Evolutionary conservation across 2,329 filamentous ascomycete species (phyloP), one percentile per base, ranked within the genome.

Genomic region (Ceratocystiopsis brevicomis): DNA sequence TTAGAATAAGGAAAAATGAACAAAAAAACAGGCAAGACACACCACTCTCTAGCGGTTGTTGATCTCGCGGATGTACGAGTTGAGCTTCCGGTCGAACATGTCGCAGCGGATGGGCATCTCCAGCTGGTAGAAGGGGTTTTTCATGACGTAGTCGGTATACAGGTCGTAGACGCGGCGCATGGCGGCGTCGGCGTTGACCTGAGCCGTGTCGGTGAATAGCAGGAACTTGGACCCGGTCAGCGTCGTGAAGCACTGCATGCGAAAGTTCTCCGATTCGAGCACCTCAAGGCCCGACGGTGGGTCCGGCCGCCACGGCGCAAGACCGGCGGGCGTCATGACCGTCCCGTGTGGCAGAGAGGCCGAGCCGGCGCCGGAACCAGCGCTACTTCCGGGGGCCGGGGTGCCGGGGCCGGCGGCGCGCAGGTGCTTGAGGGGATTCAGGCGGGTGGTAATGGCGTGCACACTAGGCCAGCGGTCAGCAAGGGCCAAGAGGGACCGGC

Each of bases 41-140:
- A 11, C 25, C 25, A 9, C 25, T 30, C 25, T 30, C 25, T 59
- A 65, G 57, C 68, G 71, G 54, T 67, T 76, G 55, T 79, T 80
- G 52, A 78, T 69, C 56, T 76, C 73, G 56, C 84, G 76, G 54
- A 94, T 75, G 61, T 87, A 93, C 35, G 78, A 82, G 51, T 73
- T 71, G 50, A 95, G 60, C 60, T 84, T 84, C 53, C 87, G 71
- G 59, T 98, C 90, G 64, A 95, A 98, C 53, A 85, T 81, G 57
- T 96, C 90, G 62, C 90, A 94, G 48, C 90, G 71, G 43, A 98
- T 76, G 8, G 90, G 90, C 87, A 96, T 98, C 65, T 98, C 90
- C 45, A 94, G 69, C 56, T 90, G 87, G 63, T 96, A 96, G 57
- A 98, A 98, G 1, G 90, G 90, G 60, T 98, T 98, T 69, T 96